phyloP scores from a whole-genome alignment of 2,329 filamentous ascomycete genomes.

The Ascochyta viciae-villosae region DNA sequence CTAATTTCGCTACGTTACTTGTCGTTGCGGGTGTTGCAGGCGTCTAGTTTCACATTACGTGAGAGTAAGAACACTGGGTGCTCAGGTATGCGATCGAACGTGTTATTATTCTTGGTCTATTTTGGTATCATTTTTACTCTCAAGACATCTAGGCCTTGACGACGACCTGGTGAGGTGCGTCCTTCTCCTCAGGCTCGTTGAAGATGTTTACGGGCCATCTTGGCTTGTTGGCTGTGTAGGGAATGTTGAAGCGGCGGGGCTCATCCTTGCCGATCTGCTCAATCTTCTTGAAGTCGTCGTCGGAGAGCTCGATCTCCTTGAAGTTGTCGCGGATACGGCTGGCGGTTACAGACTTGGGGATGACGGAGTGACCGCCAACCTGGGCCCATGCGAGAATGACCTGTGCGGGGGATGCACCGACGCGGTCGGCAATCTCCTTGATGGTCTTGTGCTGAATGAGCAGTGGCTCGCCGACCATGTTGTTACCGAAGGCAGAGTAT shows the following conservation, averaged over 20 bases:
- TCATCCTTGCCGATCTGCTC: slow-evolving; percentile 63
- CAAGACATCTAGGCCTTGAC: slow-evolving; percentile 17
- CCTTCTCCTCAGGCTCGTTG: slow-evolving; percentile 60
- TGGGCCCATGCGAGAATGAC: slow-evolving; percentile 87
- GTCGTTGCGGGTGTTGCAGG: too few relatives aligned
- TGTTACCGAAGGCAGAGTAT: slow-evolving; percentile 57
- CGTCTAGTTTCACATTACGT: too few relatives aligned
- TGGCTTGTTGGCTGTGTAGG: slow-evolving; percentile 55
- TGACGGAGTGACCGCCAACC: slow-evolving; percentile 58
- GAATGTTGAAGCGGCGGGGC: slow-evolving; percentile 63
- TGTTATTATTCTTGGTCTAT: neutral
- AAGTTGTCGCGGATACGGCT: slow-evolving; percentile 43
- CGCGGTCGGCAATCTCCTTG: slow-evolving; percentile 69
- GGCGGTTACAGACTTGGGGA: slow-evolving; percentile 43
- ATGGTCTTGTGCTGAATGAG: slow-evolving; percentile 63
- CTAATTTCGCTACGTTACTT: too few relatives aligned
- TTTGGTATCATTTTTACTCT: slow-evolving; percentile 9
- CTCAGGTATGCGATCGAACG: neutral
- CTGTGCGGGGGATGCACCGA: slow-evolving; percentile 74
- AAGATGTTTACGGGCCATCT: slow-evolving; percentile 67
- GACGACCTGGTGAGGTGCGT: slow-evolving; percentile 57
- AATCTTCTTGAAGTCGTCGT: slow-evolving; percentile 38
- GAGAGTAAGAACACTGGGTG: too few relatives aligned
- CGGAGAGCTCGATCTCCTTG: slow-evolving; percentile 39
- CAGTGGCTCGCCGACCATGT: slow-evolving; percentile 60